These are phyloP conservation scores for Boletus smithii DNA, from an alignment of 1,284 basidiomycete genomes.

Conservation along the genomic window DNA sequence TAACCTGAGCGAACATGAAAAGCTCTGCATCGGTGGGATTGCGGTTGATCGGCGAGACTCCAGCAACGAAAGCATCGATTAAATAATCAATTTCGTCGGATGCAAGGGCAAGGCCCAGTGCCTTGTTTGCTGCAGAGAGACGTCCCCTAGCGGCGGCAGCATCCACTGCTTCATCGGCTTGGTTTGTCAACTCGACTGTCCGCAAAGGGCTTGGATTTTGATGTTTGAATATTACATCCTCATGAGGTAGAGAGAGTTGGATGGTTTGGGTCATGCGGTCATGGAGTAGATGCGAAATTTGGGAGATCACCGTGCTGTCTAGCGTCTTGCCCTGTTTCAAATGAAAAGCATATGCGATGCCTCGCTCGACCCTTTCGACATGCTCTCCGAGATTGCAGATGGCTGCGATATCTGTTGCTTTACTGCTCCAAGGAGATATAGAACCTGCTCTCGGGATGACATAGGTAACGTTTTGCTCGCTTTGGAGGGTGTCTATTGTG, in stretches of 20 bases:
- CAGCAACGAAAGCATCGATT: constrained; percentile 82
- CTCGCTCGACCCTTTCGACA: constrained; percentile 83
- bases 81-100: constrained; percentile 92
- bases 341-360: constrained; percentile 71
- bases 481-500: constrained; percentile 43
- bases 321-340: constrained; percentile 43
- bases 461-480: constrained; percentile 53
- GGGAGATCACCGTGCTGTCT: constrained; percentile 40
- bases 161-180: constrained; percentile 29
- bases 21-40: constrained; percentile 97
- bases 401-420: constrained; percentile 92
- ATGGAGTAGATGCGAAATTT: constrained; percentile 71
- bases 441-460: constrained; percentile 79
- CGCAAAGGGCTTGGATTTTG: constrained; percentile 68
- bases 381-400: constrained; percentile 77
- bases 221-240: constrained; percentile 69
- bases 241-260: constrained; percentile 55
- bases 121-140: constrained; percentile 77
- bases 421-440: constrained; percentile 95
- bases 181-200: constrained; percentile 56
- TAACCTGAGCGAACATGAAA: constrained; percentile 99
- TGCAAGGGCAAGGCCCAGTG: constrained; percentile 89
- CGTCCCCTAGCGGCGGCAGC: constrained; percentile 46
- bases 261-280: constrained; percentile 96
- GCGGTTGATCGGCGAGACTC: constrained; percentile 58